Base-by-base conservation (phyloP, 2,329 filamentous ascomycete genomes). In the Paradendryphiella salina region DNA sequence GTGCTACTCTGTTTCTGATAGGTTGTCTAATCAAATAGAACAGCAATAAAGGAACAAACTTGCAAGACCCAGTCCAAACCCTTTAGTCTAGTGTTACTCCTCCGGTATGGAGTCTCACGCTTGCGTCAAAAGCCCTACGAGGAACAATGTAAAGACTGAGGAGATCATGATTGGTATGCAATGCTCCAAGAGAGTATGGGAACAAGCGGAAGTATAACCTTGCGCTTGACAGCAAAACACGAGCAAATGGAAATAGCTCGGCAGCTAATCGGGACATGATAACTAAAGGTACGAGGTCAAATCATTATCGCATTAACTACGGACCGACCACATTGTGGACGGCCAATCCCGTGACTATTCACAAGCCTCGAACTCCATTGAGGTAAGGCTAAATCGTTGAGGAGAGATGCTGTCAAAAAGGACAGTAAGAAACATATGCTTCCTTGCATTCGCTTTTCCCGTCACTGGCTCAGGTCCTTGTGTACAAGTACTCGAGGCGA, bases 41-140 rank as follows among this genome's bases (percentile, higher is more conserved):
- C 7, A 26, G 2, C 23, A 10, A 6, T 17, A 36, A 28, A 34
- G 29, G 36, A 37, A 38, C 13, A n/a, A 14, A 56, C 60, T 48
- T 32, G 70, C 69, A 18, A 66, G 49, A 13, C 66, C 69, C 5
- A 61, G 34, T 1, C 69, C 67, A 1, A 68, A 40, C 9, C 11
- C 28, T 36, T 36, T 34, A 3, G 59, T 67, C 9, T 42, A n/a
- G n/a, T n/a, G n/a, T n/a, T n/a, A n/a, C n/a, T 26, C 7, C 7
- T 26, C 23, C 23, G 5, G 23, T 2, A 10, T 26, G 26, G 5
- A 28, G 11, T 29, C 31, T 6, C 29, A 47, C 49, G 9, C 28
- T 21, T 47, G 49, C 8, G 29, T 29, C 18, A 40, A 21, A 32
- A 52, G 44, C 10, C 31, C 39, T 5, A 28, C 49, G 15, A 43